A percentile compares a stretch with the other conserved stretches of the same genome.
phyloP scores from a whole-genome alignment of 176 grass and related monocot genomes.

The Neostapfia colusana region DNA sequence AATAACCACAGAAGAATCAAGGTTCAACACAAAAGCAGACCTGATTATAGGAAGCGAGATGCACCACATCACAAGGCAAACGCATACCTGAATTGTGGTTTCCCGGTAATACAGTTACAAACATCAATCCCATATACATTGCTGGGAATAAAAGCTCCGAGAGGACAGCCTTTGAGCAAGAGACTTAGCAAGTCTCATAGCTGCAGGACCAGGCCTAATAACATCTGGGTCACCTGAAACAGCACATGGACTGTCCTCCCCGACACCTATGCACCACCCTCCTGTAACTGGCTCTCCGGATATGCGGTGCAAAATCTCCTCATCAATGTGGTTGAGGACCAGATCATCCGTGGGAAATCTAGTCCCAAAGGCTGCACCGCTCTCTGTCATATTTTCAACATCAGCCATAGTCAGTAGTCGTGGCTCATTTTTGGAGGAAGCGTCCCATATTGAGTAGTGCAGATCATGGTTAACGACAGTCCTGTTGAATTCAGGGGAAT shows the following conservation, averaged over 20 bases:
- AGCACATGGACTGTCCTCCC: constrained; percentile 55
- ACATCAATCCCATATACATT: constrained; percentile 77
- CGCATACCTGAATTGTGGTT: not conserved
- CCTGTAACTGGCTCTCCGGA: constrained; percentile 58
- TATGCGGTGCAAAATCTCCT: constrained; percentile 47
- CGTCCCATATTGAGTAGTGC: constrained; percentile 52
- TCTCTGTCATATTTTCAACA: constrained; percentile 63
- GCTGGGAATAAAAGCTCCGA: constrained; percentile 55
- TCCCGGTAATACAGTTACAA: constrained; percentile 23
- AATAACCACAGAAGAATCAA: not conserved
- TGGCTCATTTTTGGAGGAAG: constrained; percentile 45
- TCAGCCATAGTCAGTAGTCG: constrained; percentile 50
- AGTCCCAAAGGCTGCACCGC: constrained; percentile 56
- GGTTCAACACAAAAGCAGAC: not conserved
- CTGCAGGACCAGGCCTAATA: constrained; percentile 74
- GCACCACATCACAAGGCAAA: not conserved
- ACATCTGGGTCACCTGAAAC: constrained; percentile 70
- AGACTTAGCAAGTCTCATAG: constrained; percentile 56
- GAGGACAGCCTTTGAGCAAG: constrained; percentile 56
- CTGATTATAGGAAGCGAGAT: not conserved
- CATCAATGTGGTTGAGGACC: constrained; percentile 66
- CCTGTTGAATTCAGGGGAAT: constrained; percentile 71
- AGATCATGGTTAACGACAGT: constrained; percentile 82
- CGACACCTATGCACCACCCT: constrained; percentile 84
- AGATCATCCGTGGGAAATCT: constrained; percentile 64